phyloP scores from a whole-genome alignment of 768 basidiomycete species.

The Tubosaeta sp. region DNA sequence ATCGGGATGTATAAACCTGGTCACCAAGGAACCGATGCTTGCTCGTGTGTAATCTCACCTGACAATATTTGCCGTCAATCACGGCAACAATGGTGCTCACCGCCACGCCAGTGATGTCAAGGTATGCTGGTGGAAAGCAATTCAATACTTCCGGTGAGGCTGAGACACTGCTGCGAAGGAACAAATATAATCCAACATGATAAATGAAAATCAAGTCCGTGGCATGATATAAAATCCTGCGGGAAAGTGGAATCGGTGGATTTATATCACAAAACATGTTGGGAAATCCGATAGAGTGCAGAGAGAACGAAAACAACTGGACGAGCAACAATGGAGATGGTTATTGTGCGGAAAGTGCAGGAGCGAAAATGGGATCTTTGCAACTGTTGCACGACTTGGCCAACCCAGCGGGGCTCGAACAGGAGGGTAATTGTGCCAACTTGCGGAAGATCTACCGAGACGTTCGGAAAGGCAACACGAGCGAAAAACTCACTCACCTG shows the following conservation, averaged over 20 bases:
- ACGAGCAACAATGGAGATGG: not conserved
- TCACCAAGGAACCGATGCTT: not conserved
- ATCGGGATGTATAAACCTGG: not conserved
- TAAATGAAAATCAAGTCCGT: slow-evolving; percentile 6
- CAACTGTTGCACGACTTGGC: slow-evolving; percentile 16
- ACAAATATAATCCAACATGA: slow-evolving; percentile 7
- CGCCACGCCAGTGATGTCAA: not conserved
- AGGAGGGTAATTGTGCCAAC: slow-evolving; percentile 19
- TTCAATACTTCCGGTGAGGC: slow-evolving; percentile 1
- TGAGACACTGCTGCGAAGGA: slow-evolving; percentile 7
- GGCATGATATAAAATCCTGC: slow-evolving; percentile 16
- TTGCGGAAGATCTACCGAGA: slow-evolving; percentile 29
- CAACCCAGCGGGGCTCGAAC: slow-evolving; percentile 1
- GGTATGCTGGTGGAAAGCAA: not conserved
- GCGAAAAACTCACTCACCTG: slow-evolving; percentile 25
- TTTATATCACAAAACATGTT: slow-evolving; percentile 13
- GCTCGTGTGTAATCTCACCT: not conserved
- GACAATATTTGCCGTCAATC: not conserved
- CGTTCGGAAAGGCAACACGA: not conserved
- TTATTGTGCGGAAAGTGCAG: slow-evolving; percentile 24
- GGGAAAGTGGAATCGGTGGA: slow-evolving; percentile 12
- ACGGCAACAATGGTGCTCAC: slow-evolving; percentile 6
- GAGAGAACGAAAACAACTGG: not conserved
- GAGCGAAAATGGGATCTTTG: slow-evolving; percentile 17
- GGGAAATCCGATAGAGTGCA: slow-evolving; percentile 14